Evolutionary conservation across 345 rosid species (phyloP).

Genomic region (Populus alba): DNA sequence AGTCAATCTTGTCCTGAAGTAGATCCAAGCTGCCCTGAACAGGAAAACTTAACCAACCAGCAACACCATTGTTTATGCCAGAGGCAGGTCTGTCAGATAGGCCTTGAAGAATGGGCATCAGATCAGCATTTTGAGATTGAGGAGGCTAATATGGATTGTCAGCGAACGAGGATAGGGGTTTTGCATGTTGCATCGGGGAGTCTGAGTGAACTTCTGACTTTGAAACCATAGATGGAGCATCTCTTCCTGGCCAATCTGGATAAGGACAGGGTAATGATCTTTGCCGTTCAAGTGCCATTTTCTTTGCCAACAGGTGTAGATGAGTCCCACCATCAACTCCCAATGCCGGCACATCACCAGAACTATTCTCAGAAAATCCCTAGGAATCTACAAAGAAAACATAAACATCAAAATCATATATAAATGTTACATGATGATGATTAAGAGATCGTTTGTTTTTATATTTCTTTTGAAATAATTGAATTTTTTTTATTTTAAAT

Average conservation of each 20-base stretch:
- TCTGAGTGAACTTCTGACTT: slow-evolving; percentile 56
- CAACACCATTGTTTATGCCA: slow-evolving; percentile 42
- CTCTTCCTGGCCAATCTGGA: slow-evolving; percentile 69
- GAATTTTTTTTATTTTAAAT: too few species aligned
- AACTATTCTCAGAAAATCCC: slow-evolving; percentile 54
- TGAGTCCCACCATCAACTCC: slow-evolving; percentile 61
- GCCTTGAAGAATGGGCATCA: slow-evolving; percentile 72
- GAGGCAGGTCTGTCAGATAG: slow-evolving; percentile 57
- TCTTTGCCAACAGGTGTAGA: slow-evolving; percentile 64
- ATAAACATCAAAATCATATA: slow-evolving; percentile 8
- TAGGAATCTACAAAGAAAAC: slow-evolving; percentile 54
- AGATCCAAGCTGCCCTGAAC: slow-evolving; percentile 50
- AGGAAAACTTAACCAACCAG: slow-evolving; percentile 63
- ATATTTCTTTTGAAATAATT: too few species aligned
- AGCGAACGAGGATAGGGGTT: slow-evolving; percentile 26
- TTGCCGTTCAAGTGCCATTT: slow-evolving; percentile 74
- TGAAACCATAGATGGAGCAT: slow-evolving; percentile 54
- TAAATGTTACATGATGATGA: not conserved
- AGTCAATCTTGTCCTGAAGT: slow-evolving; percentile 55
- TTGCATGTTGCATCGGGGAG: slow-evolving; percentile 36
- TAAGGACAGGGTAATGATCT: slow-evolving; percentile 52
- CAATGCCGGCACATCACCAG: slow-evolving; percentile 42
- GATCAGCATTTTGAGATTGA: slow-evolving; percentile 67
- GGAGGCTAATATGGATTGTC: slow-evolving; percentile 47
- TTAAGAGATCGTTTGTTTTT: accelerated